These are phyloP conservation scores for Colletotrichum sansevieriae DNA, from an alignment of 2,329 filamentous ascomycete genomes.

Conservation along the genomic window DNA sequence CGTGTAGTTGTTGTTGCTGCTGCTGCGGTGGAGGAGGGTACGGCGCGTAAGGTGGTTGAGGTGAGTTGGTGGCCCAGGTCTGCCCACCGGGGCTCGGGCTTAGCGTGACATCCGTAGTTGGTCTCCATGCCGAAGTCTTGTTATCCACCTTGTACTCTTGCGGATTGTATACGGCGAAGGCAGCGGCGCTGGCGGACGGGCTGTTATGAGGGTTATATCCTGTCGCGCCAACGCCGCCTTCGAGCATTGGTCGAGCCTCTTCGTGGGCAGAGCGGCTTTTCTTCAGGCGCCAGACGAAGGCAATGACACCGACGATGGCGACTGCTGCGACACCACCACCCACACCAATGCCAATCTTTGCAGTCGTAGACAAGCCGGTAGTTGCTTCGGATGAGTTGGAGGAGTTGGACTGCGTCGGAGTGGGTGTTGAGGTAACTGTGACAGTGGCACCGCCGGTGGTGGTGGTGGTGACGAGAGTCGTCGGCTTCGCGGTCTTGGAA, in stretches of 20 bases:
- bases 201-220: constrained; percentile 29
- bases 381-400: not conserved
- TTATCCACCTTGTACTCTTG: constrained; percentile 26
- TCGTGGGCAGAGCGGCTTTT: constrained; percentile 37
- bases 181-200: constrained; percentile 16
- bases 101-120: constrained; percentile 10
- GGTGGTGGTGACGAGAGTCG: constrained; percentile 29
- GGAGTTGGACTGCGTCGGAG: not conserved
- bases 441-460: constrained; percentile 32
- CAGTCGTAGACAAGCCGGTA: constrained; percentile 50
- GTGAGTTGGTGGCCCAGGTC: constrained; percentile 32
- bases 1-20: constrained; percentile 23
- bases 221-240: constrained; percentile 15
- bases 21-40: not conserved
- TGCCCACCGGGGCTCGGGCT: constrained; percentile 27
- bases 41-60: constrained; percentile 22
- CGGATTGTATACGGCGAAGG: constrained; percentile 10
- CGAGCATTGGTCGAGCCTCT: constrained; percentile 41
- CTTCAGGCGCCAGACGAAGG: constrained; percentile 35
- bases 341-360: constrained; percentile 57
- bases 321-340: constrained; percentile 50
- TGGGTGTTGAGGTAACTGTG: constrained; percentile 23
- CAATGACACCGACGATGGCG: constrained; percentile 34
- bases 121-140: constrained; percentile 22
- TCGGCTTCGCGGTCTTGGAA: constrained; percentile 40